Evolutionary conservation across 2,329 filamentous ascomycete genomes (phyloP).

Genomic region (Neonectria ditissima): DNA sequence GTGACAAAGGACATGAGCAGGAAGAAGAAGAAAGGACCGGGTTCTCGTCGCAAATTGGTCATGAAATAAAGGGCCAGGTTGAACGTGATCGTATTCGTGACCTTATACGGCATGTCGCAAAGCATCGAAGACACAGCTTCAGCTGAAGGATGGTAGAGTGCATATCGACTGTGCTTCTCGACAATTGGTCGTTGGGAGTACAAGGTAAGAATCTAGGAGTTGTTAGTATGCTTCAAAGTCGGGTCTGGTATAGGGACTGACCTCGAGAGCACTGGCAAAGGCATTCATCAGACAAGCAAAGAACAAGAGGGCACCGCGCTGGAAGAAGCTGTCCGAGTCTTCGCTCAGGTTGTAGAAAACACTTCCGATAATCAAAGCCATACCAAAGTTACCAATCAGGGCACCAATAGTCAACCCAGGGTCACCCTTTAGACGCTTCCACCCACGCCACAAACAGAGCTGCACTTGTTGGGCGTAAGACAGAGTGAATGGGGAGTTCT

Average conservation of each 20-base stretch:
- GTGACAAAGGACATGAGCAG: constrained; percentile 79
- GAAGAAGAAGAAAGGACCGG: constrained; percentile 88
- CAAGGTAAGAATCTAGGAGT: constrained; percentile 76
- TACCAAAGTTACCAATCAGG: constrained; percentile 77
- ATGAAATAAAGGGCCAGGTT: constrained; percentile 89
- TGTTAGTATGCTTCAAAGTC: constrained; percentile 8
- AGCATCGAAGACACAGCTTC: constrained; percentile 92
- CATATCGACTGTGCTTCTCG: constrained; percentile 88
- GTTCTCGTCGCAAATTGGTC: constrained; percentile 79
- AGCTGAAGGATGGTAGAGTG: constrained; percentile 88
- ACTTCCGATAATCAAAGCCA: constrained; percentile 81
- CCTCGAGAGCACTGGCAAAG: constrained; percentile 82
- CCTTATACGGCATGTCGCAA: constrained; percentile 83
- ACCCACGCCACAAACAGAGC: constrained; percentile 86
- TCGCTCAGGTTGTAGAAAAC: constrained; percentile 82
- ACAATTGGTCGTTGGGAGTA: constrained; percentile 93
- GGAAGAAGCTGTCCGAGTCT: constrained; percentile 79
- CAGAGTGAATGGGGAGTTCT: constrained; percentile 84
- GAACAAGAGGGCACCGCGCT: constrained; percentile 84
- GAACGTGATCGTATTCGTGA: constrained; percentile 79
- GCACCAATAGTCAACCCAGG: constrained; percentile 77
- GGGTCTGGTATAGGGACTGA: constrained; percentile 47
- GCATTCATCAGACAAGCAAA: constrained; percentile 90
- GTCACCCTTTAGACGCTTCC: constrained; percentile 80
- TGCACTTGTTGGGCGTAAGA: constrained; percentile 80